These are phyloP conservation scores for Leptomonas seymouri DNA, from an alignment of 208 protist genomes.

Conservation along the genomic window DNA sequence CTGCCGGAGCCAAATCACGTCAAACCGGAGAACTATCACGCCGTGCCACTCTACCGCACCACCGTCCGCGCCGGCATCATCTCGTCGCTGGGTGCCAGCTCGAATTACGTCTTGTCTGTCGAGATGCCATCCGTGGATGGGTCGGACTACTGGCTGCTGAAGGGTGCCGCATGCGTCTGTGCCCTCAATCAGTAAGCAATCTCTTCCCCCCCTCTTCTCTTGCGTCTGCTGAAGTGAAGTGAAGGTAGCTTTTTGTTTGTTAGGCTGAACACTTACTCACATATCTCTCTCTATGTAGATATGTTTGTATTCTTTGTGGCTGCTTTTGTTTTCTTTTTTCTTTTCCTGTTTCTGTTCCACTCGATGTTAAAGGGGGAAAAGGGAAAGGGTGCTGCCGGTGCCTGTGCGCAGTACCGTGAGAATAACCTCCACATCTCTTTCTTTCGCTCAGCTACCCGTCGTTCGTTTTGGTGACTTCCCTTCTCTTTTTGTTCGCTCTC, in stretches of 20 bases:
- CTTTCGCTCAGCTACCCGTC: too few species aligned
- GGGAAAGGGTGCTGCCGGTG: constrained; percentile 4
- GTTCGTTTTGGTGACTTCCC: too few species aligned
- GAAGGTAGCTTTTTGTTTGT: too few species aligned
- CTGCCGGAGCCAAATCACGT: constrained; percentile 93
- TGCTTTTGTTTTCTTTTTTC: too few species aligned
- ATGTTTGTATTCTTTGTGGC: neutral
- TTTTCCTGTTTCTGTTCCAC: constrained; percentile 12
- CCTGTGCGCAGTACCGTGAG: too few species aligned
- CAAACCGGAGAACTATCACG: constrained; percentile 61
- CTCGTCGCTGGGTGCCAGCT: constrained; percentile 95
- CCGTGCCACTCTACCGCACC: constrained; percentile 96
- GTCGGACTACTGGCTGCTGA: constrained; percentile 92
- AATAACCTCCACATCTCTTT: too few species aligned
- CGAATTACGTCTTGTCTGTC: constrained; percentile 94
- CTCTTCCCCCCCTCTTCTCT: constrained; percentile 17
- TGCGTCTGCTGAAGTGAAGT: neutral
- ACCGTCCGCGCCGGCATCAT: constrained; percentile 93
- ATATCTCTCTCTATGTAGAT: neutral
- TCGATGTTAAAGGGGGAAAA: too few species aligned
- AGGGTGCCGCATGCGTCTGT: constrained; percentile 90
- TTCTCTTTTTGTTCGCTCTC: neutral
- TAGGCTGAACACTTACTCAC: too few species aligned
- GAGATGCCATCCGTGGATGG: constrained; percentile 85
- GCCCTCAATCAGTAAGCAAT: constrained; percentile 53